These are phyloP conservation scores for Albifimbria verrucaria DNA, from an alignment of 2,329 filamentous ascomycete genomes.

Conservation along the genomic window DNA sequence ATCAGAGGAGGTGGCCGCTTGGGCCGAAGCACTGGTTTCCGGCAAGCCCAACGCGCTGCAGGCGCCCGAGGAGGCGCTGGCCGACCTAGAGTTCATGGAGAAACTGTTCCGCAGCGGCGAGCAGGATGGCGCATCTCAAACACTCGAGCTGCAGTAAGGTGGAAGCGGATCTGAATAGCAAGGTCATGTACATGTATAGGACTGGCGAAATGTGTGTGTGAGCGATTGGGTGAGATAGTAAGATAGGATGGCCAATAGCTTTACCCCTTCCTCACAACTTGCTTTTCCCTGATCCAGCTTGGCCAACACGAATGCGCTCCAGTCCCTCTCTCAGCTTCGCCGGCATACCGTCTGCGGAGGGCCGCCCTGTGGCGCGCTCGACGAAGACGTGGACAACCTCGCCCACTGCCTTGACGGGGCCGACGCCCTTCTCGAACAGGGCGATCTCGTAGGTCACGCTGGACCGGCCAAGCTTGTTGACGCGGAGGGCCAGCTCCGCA, in stretches of 20 bases:
- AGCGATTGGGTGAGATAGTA: too few species aligned
- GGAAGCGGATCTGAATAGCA: neutral
- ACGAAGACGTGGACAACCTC: slow-evolving; percentile 88
- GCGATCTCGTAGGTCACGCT: slow-evolving; percentile 90
- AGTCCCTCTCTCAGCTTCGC: slow-evolving; percentile 55
- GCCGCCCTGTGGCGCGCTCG: slow-evolving; percentile 67
- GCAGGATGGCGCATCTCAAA: slow-evolving; percentile 34
- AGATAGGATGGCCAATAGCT: neutral
- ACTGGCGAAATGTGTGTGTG: too few species aligned
- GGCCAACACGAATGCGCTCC: slow-evolving; percentile 36
- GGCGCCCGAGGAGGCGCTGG: slow-evolving; percentile 54
- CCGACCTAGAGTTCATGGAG: slow-evolving; percentile 58
- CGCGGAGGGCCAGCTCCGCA: slow-evolving; percentile 76
- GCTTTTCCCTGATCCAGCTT: slow-evolving; percentile 5
- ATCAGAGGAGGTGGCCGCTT: slow-evolving; percentile 57
- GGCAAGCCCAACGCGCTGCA: slow-evolving; percentile 49
- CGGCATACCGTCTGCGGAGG: slow-evolving; percentile 64
- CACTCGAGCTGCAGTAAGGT: slow-evolving; percentile 35
- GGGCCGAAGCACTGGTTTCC: slow-evolving; percentile 49
- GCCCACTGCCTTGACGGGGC: slow-evolving; percentile 74
- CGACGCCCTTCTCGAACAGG: slow-evolving; percentile 72
- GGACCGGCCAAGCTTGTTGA: slow-evolving; percentile 78
- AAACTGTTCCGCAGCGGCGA: slow-evolving; percentile 47
- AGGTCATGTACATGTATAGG: too few species aligned
- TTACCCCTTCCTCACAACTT: slow-evolving; percentile 7